phyloP scores from a whole-genome alignment of 768 basidiomycete species.

The Macrolepiota dolichaula region DNA sequence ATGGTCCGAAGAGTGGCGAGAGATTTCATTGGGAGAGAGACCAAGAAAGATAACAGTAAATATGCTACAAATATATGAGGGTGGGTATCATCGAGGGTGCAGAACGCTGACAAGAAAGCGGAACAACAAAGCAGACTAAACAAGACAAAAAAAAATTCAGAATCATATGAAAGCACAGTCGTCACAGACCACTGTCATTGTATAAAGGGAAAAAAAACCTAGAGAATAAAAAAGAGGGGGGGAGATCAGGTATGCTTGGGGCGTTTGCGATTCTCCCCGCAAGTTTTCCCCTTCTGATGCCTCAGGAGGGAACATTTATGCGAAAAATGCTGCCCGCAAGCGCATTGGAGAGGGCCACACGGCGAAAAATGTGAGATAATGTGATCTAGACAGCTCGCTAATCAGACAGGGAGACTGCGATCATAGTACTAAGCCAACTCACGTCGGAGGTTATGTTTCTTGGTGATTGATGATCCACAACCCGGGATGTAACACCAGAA shows the following conservation, averaged over 20 bases:
- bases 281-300: not conserved
- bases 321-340: not conserved
- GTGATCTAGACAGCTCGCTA: not conserved
- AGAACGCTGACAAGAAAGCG: not conserved
- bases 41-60: not conserved
- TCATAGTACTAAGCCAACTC: not conserved
- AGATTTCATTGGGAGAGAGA: not conserved
- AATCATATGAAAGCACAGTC: not conserved
- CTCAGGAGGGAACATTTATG: not conserved
- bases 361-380: not conserved
- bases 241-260: not conserved
- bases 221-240: not conserved
- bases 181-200: not conserved
- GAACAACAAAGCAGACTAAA: not conserved
- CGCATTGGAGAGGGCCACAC: not conserved
- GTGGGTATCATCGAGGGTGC: not conserved
- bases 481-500: not conserved
- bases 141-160: not conserved
- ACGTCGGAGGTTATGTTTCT: conserved; percentile 7
- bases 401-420: not conserved
- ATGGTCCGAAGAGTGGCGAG: too few relatives aligned
- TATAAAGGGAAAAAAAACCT: not conserved
- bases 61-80: not conserved
- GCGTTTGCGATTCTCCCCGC: not conserved
- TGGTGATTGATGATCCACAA: not conserved